phyloP scores from a whole-genome alignment of 1,139 yeast genomes.

The Zygosaccharomyces sapae region DNA sequence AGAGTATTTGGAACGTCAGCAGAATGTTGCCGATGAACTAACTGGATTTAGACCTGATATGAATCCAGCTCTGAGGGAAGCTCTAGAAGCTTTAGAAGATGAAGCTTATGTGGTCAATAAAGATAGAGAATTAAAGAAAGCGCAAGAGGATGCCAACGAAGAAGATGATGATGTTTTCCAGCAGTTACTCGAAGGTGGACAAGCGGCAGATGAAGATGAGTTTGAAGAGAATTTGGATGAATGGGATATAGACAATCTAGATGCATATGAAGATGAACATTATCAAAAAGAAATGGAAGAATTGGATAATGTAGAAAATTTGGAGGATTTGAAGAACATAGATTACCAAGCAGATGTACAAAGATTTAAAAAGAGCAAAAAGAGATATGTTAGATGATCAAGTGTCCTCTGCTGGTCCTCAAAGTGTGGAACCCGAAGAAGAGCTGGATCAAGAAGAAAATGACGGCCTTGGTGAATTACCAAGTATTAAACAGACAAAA shows the following conservation, averaged over 20 bases:
- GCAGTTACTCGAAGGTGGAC: conserved; percentile 58
- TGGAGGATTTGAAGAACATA: conserved; percentile 51
- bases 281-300: conserved; percentile 32
- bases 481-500: conserved; percentile 37
- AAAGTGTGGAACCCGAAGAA: conserved; percentile 22
- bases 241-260: conserved; percentile 64
- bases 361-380: conserved; percentile 57
- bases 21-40: conserved; percentile 79
- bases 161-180: conserved; percentile 62
- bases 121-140: conserved; percentile 30
- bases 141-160: conserved; percentile 74
- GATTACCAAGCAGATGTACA: conserved; percentile 85
- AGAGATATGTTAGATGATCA: conserved; percentile 72
- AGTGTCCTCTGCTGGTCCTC: conserved; percentile 43
- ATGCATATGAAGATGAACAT: conserved; percentile 45
- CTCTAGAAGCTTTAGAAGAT: conserved; percentile 87
- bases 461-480: conserved; percentile 58
- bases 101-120: conserved; percentile 76
- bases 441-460: no score
- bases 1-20: conserved; percentile 41
- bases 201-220: conserved; percentile 46
- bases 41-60: conserved; percentile 88
- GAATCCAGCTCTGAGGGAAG: conserved; percentile 90
- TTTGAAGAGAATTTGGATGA: conserved; percentile 49
- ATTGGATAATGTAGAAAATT: conserved; percentile 39